phyloP scores from a whole-genome alignment of 1,284 basidiomycete genomes.

The Porphyrellus sp. region DNA sequence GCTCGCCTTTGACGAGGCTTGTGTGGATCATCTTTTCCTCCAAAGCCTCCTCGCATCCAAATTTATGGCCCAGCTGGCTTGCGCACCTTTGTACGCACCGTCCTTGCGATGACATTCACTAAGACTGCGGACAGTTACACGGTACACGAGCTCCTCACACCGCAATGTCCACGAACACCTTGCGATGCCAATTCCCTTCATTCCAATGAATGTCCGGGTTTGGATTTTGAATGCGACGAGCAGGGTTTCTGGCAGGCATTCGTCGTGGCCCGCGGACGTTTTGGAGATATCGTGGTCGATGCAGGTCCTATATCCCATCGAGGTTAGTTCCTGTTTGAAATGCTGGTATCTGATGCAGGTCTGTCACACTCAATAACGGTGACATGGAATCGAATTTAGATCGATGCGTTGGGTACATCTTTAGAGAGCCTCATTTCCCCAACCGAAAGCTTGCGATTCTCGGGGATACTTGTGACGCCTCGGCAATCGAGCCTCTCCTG shows the following conservation, averaged over 20 bases:
- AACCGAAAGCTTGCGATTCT: conserved; percentile 51
- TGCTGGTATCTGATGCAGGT: neutral
- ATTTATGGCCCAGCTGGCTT: conserved; percentile 84
- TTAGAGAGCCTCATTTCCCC: conserved; percentile 57
- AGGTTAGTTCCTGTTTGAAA: conserved; percentile 47
- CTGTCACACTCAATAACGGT: neutral
- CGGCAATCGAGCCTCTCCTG: conserved; percentile 54
- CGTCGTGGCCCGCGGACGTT: conserved; percentile 34
- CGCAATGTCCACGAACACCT: conserved; percentile 46
- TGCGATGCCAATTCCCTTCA: conserved; percentile 56
- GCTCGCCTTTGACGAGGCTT: neutral
- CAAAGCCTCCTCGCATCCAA: conserved; percentile 57
- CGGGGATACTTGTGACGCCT: conserved; percentile 69
- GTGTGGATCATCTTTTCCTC: neutral
- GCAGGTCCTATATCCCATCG: conserved; percentile 82
- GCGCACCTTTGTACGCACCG: conserved; percentile 74
- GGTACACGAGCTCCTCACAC: conserved; percentile 78
- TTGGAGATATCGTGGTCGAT: conserved; percentile 56
- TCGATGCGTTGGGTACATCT: conserved; percentile 79
- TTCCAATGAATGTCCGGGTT: conserved; percentile 65
- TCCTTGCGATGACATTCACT: conserved; percentile 68
- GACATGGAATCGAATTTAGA: conserved; percentile 43
- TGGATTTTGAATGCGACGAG: conserved; percentile 57
- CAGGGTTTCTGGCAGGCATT: conserved; percentile 75
- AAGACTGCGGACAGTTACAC: conserved; percentile 65